Percentiles rank a stretch among this genome's conserved stretches.
phyloP scores from a whole-genome alignment of 345 rosid genomes.

The Hibiscus tridactylites region DNA sequence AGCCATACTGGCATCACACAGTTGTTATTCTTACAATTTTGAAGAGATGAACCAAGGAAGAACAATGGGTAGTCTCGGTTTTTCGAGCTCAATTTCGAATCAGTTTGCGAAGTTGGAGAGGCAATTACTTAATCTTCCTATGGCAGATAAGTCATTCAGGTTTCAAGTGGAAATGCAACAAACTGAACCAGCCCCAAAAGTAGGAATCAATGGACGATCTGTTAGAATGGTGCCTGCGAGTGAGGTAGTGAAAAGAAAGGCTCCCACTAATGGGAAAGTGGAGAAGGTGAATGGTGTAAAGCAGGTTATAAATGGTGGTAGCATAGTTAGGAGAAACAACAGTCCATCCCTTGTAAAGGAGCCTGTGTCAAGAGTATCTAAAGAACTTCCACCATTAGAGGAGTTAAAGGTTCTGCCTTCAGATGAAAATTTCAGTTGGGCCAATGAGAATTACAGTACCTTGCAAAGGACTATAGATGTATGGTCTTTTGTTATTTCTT shows the following conservation, averaged over 20 bases:
- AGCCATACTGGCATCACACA: slow-evolving; percentile 67
- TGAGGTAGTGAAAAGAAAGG: slow-evolving; percentile 49
- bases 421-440: slow-evolving; percentile 97
- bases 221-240: slow-evolving; percentile 79
- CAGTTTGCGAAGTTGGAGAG: slow-evolving; percentile 30
- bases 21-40: slow-evolving; percentile 39
- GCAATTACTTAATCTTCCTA: slow-evolving; percentile 12
- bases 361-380: slow-evolving; percentile 24
- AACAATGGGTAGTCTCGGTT: slow-evolving; percentile 36
- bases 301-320: slow-evolving; percentile 49
- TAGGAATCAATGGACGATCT: slow-evolving; percentile 47
- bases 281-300: slow-evolving; percentile 50
- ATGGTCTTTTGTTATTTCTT: slow-evolving; percentile 76
- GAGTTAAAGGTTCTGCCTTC: slow-evolving; percentile 67
- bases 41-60: slow-evolving; percentile 35
- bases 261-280: slow-evolving; percentile 27
- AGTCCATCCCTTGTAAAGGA: slow-evolving; percentile 32
- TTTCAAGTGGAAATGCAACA: slow-evolving; percentile 53
- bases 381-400: slow-evolving; percentile 54
- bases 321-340: slow-evolving; percentile 39
- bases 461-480: slow-evolving; percentile 73
- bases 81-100: slow-evolving; percentile 38
- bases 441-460: slow-evolving; percentile 71
- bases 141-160: slow-evolving; percentile 17
- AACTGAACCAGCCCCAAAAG: slow-evolving; percentile 41